Percentiles rank a stretch among this genome's conserved stretches.
phyloP scores from a whole-genome alignment of 176 grass and related monocot genomes.

The Rhipidocladum racemiflorum region DNA sequence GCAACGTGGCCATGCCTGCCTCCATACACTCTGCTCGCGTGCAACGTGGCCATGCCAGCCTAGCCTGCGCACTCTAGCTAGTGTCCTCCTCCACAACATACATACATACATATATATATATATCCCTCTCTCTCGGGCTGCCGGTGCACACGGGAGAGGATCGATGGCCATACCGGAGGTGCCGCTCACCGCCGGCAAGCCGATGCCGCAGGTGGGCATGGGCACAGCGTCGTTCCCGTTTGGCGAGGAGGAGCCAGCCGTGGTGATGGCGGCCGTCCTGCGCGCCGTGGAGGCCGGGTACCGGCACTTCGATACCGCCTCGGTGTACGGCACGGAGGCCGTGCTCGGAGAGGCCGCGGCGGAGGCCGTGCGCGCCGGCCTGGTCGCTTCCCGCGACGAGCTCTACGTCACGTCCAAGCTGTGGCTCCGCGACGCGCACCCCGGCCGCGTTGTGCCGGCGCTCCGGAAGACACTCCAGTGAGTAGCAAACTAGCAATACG shows the following conservation, averaged over 20 bases:
- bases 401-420: conserved; percentile 49
- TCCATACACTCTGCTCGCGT: too few species aligned
- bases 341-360: conserved; percentile 15
- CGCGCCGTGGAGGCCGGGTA: conserved; percentile 24
- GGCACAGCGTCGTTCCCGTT: conserved; percentile 26
- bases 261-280: not conserved
- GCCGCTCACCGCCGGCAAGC: not conserved
- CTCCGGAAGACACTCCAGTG: conserved; percentile 18
- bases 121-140: too few species aligned
- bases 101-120: too few species aligned
- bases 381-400: not conserved
- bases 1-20: too few species aligned
- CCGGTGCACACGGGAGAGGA: not conserved
- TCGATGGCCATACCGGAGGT: not conserved
- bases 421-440: conserved; percentile 27
- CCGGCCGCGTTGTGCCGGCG: conserved; percentile 24
- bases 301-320: conserved; percentile 45
- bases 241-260: not conserved
- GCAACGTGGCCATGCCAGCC: too few species aligned
- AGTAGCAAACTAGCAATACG: not conserved
- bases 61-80: too few species aligned
- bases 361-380: not conserved
- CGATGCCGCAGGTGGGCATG: conserved; percentile 36
- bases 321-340: conserved; percentile 12
- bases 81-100: too few species aligned